These are phyloP conservation scores for Lepidium didymum DNA, from an alignment of 345 rosid genomes.

Conservation along the genomic window DNA sequence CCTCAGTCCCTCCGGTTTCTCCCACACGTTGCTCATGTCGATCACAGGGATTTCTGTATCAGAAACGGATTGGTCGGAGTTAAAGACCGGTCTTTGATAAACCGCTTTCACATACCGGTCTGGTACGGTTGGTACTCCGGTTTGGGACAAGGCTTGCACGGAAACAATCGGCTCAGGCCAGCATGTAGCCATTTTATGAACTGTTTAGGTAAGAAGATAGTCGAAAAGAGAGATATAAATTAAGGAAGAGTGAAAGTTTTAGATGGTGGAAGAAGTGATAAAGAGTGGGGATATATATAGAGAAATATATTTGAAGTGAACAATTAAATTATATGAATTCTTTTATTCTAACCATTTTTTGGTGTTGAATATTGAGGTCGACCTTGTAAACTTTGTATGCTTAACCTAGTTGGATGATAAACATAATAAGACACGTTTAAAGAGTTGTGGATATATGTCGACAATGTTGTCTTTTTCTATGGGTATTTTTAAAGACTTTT, in stretches of 20 bases:
- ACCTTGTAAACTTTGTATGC: conserved; percentile 1
- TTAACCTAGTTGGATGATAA: conserved; percentile 12
- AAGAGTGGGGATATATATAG: conserved; percentile 11
- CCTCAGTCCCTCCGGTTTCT: conserved; percentile 20
- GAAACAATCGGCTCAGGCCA: conserved; percentile 95
- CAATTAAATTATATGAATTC: neutral
- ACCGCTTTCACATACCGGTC: conserved; percentile 54
- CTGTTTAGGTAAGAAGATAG: neutral
- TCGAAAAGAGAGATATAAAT: neutral
- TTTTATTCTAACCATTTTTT: neutral
- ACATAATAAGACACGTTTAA: conserved; percentile 9
- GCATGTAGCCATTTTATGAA: conserved; percentile 20
- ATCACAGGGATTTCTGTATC: conserved; percentile 46
- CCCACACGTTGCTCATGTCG: conserved; percentile 37
- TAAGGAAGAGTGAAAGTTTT: neutral
- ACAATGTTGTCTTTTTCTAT: neutral
- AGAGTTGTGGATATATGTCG: conserved; percentile 2
- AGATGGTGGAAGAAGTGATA: conserved; percentile 8
- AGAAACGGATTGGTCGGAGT: neutral
- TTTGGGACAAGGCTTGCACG: conserved; percentile 76
- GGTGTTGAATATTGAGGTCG: neutral
- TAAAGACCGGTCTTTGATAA: conserved; percentile 37
- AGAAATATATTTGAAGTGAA: neutral
- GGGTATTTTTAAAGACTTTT: conserved; percentile 3
- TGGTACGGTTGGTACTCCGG: conserved; percentile 49